Evolutionary conservation across 129 eudicot genomes (phyloP).

Genomic region (Chrysanthemum makinoi): DNA sequence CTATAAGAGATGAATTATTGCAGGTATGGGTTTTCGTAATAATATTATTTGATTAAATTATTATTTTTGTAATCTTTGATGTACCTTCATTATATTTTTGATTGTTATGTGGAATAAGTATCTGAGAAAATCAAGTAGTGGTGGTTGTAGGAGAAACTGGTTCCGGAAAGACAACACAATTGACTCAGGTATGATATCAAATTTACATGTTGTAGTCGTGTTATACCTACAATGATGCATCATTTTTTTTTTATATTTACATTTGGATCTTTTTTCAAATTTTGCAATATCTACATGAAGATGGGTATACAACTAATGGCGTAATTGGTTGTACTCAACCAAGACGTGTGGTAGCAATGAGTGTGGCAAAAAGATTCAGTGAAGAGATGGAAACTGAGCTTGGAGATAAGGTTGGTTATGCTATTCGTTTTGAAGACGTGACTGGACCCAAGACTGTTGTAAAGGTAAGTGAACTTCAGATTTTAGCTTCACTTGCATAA

Average conservation of each 20-base stretch:
- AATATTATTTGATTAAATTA: background rate
- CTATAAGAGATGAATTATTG: conserved; percentile 61
- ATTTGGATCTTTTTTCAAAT: background rate
- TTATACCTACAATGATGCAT: background rate
- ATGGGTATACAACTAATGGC: conserved; percentile 59
- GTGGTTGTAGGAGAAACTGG: conserved; percentile 90
- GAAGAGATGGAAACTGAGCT: conserved; percentile 77
- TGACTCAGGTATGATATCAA: conserved; percentile 55
- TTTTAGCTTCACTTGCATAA: background rate
- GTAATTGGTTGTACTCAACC: conserved; percentile 83
- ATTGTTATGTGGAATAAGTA: conserved; percentile 32
- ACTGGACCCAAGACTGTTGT: conserved; percentile 59
- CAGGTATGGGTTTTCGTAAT: conserved; percentile 39
- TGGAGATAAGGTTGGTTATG: conserved; percentile 63
- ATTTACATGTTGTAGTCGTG: background rate
- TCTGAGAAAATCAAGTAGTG: conserved; percentile 75
- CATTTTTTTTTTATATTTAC: background rate
- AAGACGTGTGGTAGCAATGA: conserved; percentile 84
- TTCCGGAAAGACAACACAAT: conserved; percentile 83
- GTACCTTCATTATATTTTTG: background rate
- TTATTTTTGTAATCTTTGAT: background rate
- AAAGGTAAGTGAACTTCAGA: conserved; percentile 40
- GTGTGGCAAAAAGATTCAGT: conserved; percentile 71
- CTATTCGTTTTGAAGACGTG: conserved; percentile 76
- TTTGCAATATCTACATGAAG: conserved; percentile 65